Evolutionary conservation across 2,329 filamentous ascomycete species (phyloP), one percentile per base, ranked within the genome.

Genomic region (Nakataea oryzae): DNA sequence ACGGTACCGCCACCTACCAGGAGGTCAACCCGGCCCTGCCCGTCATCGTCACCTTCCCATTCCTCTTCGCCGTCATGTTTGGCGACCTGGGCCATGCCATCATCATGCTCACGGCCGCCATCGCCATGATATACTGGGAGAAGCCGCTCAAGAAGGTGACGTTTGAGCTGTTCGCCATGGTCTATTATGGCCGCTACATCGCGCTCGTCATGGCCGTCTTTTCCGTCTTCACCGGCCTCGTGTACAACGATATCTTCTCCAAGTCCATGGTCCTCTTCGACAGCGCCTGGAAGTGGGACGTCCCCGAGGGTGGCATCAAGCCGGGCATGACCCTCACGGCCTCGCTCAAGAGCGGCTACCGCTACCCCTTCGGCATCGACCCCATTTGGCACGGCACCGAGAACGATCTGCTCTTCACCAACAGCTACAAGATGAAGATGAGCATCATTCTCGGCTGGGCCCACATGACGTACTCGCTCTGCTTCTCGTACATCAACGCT

Each of bases 361-460:
- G 92, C 60, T 99, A 97, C 74, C 93, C 96, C 21, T 96, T 99
- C 71, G 95, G 95, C 68, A 78, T 99, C 64, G 95, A 99, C 73
- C 96, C 88, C 87, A 90, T 88, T 71, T 99, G 95, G 95, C 96
- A 99, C 74, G 92, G 89, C 64, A 89, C 92, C 14, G 93, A 97
- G 70, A 99, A 99, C 70, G 89, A 96, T 64, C 82, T 99, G 26
- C 84, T 99, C 59, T 99, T 99, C 79, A 89, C 86, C 74, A 99
- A 99, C 88, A 96, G 90, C 76, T 96, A 95, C 84, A 99, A 99
- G 87, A 99, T 99, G 95, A 99, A 99, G 82, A 90, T 99, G 78
- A 96, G 91, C 79, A 97, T 99, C 73, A 85, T 99, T 67, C 84
- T 99, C 67, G 95, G 96, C 74, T 99, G 96, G 95, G 86, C 86